phyloP scores from a whole-genome alignment of 495 filamentous ascomycete species.

The Aspergillus conjunctus region DNA sequence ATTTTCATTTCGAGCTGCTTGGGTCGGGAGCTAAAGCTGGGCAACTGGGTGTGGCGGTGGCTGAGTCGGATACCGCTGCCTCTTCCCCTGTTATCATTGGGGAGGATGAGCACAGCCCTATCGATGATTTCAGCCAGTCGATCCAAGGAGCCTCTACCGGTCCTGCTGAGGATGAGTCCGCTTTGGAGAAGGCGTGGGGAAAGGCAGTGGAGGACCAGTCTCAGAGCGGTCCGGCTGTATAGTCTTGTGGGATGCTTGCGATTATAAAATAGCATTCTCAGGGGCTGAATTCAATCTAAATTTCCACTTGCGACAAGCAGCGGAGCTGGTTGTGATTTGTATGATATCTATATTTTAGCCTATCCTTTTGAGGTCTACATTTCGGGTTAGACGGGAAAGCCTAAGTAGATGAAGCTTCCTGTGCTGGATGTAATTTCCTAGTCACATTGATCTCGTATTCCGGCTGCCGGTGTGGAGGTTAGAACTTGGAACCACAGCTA shows the following conservation, averaged over 20 bases:
- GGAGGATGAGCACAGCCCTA: constrained; percentile 19
- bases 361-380: background rate
- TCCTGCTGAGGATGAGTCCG: constrained; percentile 26
- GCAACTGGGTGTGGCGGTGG: constrained; percentile 15
- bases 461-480: no score
- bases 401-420: no score
- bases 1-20: constrained; percentile 72
- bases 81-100: constrained; percentile 32
- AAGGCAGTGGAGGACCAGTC: constrained; percentile 39
- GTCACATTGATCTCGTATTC: no score
- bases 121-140: constrained; percentile 13
- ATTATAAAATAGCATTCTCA: background rate
- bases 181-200: constrained; percentile 49
- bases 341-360: constrained; percentile 11
- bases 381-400: background rate
- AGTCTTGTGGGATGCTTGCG: background rate
- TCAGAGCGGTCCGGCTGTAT: constrained; percentile 10
- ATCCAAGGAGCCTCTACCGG: background rate
- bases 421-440: no score
- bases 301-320: background rate
- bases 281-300: constrained; percentile 8
- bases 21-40: constrained; percentile 28
- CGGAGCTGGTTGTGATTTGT: constrained; percentile 6
- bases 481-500: no score
- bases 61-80: constrained; percentile 28